phyloP scores from a whole-genome alignment of 2,329 filamentous ascomycete genomes.

The Setomelanomma holmii region DNA sequence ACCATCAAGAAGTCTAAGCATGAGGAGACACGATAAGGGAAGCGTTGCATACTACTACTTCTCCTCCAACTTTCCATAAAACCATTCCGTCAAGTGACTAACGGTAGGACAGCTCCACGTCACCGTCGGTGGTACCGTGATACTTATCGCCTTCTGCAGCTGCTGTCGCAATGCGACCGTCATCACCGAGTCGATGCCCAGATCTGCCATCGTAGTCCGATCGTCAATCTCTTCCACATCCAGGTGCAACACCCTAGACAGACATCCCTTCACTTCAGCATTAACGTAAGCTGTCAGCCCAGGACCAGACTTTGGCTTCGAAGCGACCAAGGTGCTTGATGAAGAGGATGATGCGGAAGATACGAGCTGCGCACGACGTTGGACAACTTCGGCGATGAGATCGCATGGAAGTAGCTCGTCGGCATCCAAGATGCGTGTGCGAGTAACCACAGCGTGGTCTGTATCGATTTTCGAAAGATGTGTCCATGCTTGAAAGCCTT shows the following conservation, averaged over 20 bases:
- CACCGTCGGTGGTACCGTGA: constrained; percentile 50
- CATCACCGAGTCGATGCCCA: constrained; percentile 52
- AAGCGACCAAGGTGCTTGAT: background rate
- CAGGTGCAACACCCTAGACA: constrained; percentile 40
- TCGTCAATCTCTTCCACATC: constrained; percentile 41
- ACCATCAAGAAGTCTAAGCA: too few species aligned
- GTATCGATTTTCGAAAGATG: constrained; percentile 46
- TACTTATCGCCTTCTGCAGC: constrained; percentile 41
- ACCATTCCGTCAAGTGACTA: constrained; percentile 44
- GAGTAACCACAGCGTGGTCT: constrained; percentile 51
- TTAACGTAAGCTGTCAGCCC: constrained; percentile 40
- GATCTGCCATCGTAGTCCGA: constrained; percentile 41
- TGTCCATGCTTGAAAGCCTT: constrained; percentile 54
- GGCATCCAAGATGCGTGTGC: constrained; percentile 38
- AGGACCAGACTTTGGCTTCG: constrained; percentile 11
- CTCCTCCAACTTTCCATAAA: constrained; percentile 27
- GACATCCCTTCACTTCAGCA: constrained; percentile 39
- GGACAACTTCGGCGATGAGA: constrained; percentile 22
- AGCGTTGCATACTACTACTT: background rate
- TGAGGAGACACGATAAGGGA: too few species aligned
- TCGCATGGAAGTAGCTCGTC: constrained; percentile 35
- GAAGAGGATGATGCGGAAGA: background rate
- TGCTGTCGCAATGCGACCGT: constrained; percentile 43
- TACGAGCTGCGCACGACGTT: background rate
- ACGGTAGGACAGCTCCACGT: constrained; percentile 51